These are phyloP conservation scores for Acorus gramineus DNA, from an alignment of 106 monocot species.

Conservation along the genomic window DNA sequence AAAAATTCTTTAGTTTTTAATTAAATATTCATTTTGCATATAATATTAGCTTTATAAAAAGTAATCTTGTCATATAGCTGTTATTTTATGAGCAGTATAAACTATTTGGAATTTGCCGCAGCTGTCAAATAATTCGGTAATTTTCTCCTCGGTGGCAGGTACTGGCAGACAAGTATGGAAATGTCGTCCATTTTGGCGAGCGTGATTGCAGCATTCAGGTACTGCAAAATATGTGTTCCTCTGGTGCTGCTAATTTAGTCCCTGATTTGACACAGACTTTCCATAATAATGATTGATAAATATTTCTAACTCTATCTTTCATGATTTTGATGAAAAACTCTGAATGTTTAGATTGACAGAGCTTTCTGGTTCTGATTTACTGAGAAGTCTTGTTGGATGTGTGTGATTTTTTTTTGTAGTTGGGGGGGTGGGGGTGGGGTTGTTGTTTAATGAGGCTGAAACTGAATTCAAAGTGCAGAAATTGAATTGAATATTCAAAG, in stretches of 20 bases:
- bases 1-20: neutral
- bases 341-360: too few relatives aligned
- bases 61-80: neutral
- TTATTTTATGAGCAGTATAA: neutral
- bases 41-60: neutral
- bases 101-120: neutral
- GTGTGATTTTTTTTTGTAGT: too few relatives aligned
- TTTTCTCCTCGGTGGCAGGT: constrained; percentile 18
- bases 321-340: too few relatives aligned
- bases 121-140: neutral
- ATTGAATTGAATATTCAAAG: too few relatives aligned
- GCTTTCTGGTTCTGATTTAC: too few relatives aligned
- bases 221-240: neutral
- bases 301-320: too few relatives aligned
- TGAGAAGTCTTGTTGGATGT: too few relatives aligned
- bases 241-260: neutral
- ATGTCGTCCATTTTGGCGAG: constrained; percentile 9
- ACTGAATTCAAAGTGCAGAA: too few relatives aligned
- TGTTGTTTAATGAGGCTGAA: too few relatives aligned
- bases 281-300: too few relatives aligned
- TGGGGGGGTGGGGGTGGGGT: too few relatives aligned
- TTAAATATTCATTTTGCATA: neutral
- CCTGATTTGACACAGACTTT: too few relatives aligned
- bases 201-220: constrained; percentile 99
- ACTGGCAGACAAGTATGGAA: neutral